Conservation (phyloP, 2,329 filamentous ascomycete species). For the Ascosphaera acerosa region DNA sequence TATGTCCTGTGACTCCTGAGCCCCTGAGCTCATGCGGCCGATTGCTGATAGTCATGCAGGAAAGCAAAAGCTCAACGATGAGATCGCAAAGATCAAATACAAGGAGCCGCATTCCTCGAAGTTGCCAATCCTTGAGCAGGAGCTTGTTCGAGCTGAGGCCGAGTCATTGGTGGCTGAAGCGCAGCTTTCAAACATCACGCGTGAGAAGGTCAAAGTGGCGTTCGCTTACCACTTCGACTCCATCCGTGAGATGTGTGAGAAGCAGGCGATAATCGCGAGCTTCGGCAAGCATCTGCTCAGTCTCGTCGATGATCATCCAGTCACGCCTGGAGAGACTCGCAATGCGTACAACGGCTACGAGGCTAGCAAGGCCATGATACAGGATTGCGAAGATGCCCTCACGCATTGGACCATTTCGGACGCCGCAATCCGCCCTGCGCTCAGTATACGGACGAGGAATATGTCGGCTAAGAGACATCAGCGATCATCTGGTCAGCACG, state of each 20-base stretch:
- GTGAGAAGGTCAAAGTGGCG: conserved; percentile 95
- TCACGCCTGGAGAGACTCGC: conserved; percentile 89
- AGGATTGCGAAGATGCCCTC: conserved; percentile 91
- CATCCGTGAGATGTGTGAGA: conserved; percentile 90
- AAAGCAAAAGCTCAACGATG: conserved; percentile 98
- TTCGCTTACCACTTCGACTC: conserved; percentile 98
- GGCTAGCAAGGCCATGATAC: conserved; percentile 93
- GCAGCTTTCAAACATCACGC: conserved; percentile 96
- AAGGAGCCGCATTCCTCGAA: conserved; percentile 97
- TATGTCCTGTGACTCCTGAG: conserved; percentile 2
- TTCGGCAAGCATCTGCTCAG: conserved; percentile 97
- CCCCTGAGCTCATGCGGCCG: too few species aligned
- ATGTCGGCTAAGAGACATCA: conserved; percentile 35
- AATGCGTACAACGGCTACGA: conserved; percentile 95
- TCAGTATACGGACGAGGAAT: conserved; percentile 67
- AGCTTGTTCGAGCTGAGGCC: conserved; percentile 91
- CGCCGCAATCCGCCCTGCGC: conserved; percentile 63
- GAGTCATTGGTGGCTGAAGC: conserved; percentile 97
- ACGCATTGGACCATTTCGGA: conserved; percentile 92
- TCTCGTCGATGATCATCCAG: conserved; percentile 84
- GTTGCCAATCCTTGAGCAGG: conserved; percentile 94
- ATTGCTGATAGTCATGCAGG: conserved; percentile 24
- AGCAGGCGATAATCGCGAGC: conserved; percentile 90
- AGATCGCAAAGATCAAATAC: conserved; percentile 97
- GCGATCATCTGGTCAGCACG: background rate